These are phyloP conservation scores for Agrocybe praecox DNA, from an alignment of 768 basidiomycete genomes.

Conservation along the genomic window DNA sequence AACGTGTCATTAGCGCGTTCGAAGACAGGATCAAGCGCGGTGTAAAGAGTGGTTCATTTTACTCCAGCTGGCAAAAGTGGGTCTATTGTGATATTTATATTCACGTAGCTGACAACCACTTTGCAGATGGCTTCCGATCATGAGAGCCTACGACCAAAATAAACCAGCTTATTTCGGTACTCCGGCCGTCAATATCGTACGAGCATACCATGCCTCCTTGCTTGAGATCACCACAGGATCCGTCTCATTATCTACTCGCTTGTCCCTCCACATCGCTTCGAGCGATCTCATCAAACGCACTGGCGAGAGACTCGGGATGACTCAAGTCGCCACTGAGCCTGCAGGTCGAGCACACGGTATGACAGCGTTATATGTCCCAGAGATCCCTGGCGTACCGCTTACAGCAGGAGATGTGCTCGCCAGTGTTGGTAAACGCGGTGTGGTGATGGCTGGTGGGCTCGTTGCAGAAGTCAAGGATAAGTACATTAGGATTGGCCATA, in stretches of 20 bases:
- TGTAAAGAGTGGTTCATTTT: constrained; percentile 53
- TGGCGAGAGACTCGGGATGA: constrained; percentile 65
- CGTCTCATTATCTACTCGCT: constrained; percentile 69
- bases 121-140: constrained; percentile 79
- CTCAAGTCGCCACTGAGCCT: constrained; percentile 57
- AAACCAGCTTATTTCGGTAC: constrained; percentile 86
- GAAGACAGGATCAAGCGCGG: constrained; percentile 16
- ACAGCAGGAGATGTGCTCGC: constrained; percentile 69
- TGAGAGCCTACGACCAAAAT: constrained; percentile 81
- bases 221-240: constrained; percentile 58
- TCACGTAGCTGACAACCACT: background rate
- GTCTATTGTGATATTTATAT: background rate
- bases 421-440: constrained; percentile 60
- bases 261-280: constrained; percentile 66
- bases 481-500: constrained; percentile 80
- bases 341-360: constrained; percentile 80
- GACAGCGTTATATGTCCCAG: constrained; percentile 78
- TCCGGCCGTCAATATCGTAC: constrained; percentile 85
- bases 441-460: constrained; percentile 83
- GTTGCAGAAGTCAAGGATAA: constrained; percentile 80
- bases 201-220: constrained; percentile 81
- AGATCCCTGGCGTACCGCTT: constrained; percentile 55
- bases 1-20: constrained; percentile 63
- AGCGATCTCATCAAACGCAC: constrained; percentile 66
- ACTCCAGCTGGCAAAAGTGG: constrained; percentile 84